A percentile compares a stretch with the other conserved stretches of the same genome.
Evolutionary conservation across 2,329 filamentous ascomycete species (phyloP).

Genomic region (Calonectria pseudoreteaudii): DNA sequence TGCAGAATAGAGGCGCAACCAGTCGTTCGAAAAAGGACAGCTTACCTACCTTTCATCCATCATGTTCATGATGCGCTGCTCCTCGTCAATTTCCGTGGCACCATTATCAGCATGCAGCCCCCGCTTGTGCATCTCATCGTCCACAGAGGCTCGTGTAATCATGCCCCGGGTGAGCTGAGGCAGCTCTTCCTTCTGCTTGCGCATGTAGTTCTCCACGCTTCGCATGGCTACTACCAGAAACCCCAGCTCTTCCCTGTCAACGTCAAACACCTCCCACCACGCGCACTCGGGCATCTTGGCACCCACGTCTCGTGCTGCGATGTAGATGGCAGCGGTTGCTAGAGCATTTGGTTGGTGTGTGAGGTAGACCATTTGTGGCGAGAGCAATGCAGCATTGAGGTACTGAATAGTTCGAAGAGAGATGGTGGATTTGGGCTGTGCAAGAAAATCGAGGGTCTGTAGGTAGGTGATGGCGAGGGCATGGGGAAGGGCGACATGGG

Average conservation of each 20-base stretch:
- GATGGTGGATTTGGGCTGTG: conserved; percentile 60
- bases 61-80: conserved; percentile 57
- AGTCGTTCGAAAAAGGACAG: not conserved
- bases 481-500: conserved; percentile 87
- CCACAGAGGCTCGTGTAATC: conserved; percentile 68
- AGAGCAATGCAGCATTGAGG: conserved; percentile 87
- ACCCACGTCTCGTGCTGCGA: conserved; percentile 81
- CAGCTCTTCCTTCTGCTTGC: conserved; percentile 68
- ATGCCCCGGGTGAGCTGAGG: conserved; percentile 61
- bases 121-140: conserved; percentile 69
- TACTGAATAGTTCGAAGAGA: conserved; percentile 77
- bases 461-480: conserved; percentile 91
- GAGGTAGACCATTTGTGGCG: conserved; percentile 88
- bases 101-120: conserved; percentile 50
- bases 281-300: conserved; percentile 84
- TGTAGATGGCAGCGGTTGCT: conserved; percentile 89
- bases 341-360: conserved; percentile 91
- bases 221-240: conserved; percentile 89
- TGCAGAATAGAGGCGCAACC: conserved; percentile 7
- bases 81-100: conserved; percentile 50
- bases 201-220: conserved; percentile 80
- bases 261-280: conserved; percentile 99
- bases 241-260: conserved; percentile 92
- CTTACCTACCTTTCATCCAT: conserved; percentile 47
- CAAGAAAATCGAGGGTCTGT: conserved; percentile 83